Conservation (phyloP, 768 basidiomycete genomes). For the Podaxis rugospora region DNA sequence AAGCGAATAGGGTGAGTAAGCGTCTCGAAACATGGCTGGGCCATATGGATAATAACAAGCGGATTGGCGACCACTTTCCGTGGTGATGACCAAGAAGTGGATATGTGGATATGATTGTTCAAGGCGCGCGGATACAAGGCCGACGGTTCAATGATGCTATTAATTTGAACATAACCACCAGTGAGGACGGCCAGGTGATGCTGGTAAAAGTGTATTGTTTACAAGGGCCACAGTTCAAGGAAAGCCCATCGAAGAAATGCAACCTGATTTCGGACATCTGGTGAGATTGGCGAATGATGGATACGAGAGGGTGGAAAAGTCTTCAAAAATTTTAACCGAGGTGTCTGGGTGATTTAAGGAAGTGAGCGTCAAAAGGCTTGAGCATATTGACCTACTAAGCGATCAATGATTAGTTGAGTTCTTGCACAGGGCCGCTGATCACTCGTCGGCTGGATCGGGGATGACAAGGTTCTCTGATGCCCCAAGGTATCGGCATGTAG, state of each 20-base stretch:
- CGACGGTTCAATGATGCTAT: background rate
- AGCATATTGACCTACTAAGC: background rate
- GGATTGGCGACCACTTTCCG: background rate
- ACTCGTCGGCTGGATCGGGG: background rate
- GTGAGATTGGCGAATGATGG: background rate
- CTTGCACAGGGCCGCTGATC: background rate
- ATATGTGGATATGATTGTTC: background rate
- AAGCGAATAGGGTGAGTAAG: background rate
- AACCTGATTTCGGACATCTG: background rate
- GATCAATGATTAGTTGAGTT: background rate
- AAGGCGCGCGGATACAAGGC: background rate
- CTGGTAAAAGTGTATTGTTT: background rate
- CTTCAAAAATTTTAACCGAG: background rate
- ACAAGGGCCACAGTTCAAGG: background rate
- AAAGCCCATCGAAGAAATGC: background rate
- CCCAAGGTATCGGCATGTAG: background rate
- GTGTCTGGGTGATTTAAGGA: background rate
- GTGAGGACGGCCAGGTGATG: background rate
- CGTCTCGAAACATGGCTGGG: background rate
- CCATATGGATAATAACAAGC: background rate
- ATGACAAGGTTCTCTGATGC: background rate
- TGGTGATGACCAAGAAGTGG: background rate
- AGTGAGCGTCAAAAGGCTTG: background rate
- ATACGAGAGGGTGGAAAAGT: background rate
- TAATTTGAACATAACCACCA: background rate